Conservation (phyloP, 495 filamentous ascomycete genomes). For the Xylaria telfairii region DNA sequence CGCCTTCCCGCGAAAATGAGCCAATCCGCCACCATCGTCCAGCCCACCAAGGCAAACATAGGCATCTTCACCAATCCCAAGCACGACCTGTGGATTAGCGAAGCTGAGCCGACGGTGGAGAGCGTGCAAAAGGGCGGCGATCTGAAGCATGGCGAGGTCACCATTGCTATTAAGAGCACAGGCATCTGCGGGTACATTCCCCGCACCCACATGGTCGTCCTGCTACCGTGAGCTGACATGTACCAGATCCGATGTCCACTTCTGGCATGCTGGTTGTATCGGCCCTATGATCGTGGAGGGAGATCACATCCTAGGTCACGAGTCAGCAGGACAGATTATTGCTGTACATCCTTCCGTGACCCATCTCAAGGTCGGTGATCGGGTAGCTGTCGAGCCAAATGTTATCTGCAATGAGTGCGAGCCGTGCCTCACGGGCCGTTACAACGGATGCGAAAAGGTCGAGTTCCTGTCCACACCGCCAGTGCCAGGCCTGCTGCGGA, state of each 20-base stretch:
- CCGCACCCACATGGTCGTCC: constrained; percentile 33
- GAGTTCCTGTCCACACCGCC: constrained; percentile 88
- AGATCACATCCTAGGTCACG: constrained; percentile 90
- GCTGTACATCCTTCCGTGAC: constrained; percentile 81
- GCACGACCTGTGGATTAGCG: constrained; percentile 89
- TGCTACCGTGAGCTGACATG: constrained; percentile 24
- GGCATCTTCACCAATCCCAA: constrained; percentile 93
- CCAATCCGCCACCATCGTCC: constrained; percentile 33
- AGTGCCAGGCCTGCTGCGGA: constrained; percentile 82
- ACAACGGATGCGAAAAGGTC: constrained; percentile 89
- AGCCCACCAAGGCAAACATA: constrained; percentile 77
- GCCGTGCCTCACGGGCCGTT: constrained; percentile 86
- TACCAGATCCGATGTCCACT: constrained; percentile 86
- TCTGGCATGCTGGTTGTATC: constrained; percentile 93
- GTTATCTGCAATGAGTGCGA: constrained; percentile 88
- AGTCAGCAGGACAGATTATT: constrained; percentile 84
- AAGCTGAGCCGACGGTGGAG: constrained; percentile 75
- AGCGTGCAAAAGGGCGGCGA: constrained; percentile 71
- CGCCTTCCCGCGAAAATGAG: constrained; percentile 31
- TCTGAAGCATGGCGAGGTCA: constrained; percentile 82
- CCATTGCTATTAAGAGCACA: constrained; percentile 83
- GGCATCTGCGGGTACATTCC: constrained; percentile 84
- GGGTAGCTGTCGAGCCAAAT: constrained; percentile 90
- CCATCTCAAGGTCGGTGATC: constrained; percentile 77
- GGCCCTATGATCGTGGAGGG: constrained; percentile 90